Evolutionary conservation across 2,329 filamentous ascomycete species (phyloP), one percentile per base, ranked within the genome.

Genomic region (Xylariaceae sp.): DNA sequence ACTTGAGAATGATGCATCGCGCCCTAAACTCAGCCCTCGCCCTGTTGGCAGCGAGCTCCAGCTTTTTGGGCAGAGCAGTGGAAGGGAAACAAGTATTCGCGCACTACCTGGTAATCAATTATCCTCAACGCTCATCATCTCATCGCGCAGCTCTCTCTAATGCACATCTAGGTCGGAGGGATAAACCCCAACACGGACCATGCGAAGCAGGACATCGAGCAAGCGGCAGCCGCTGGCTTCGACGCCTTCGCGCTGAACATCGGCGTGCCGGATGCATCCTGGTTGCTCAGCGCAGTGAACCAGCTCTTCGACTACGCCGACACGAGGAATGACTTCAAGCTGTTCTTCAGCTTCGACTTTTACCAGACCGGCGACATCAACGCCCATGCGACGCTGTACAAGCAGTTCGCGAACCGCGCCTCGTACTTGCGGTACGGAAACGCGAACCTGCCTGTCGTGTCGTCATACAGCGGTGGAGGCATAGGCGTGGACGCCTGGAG

Each of bases 291-390:
- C 48, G 64, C 70, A 1, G 51, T 72, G 21, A 56, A 62, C 29
- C 64, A 70, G 46, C 64, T 76, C 28, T 74, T 74, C 65, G 61
- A 67, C 43, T 62, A 67, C 49, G 71, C 73, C 4, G 53, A 53
- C 8, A 67, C 60, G 51, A 29, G 52, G 41, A 12, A 36, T 24
- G 51, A 64, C 31, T 73, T 76, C 63, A 72, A 71, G 60, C 63
- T 75, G 6, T 75, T 75, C 60, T 68, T 76, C 60, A 75, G 72
- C 52, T 68, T 76, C 56, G 74, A 75, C 53, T 58, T 74, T 34
- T 70, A 60, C 41, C 67, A 66, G 23, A 56, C 60, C 12, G 49
- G 51, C 3, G 63, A 70, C 41, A 62, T 69, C 19, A 61, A 60
- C 59, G 62, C 64, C 28, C 67, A 69, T 60, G 61, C 55, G 41